phyloP scores from a whole-genome alignment of 192 early-diverging fungal genomes.

The Umbelopsis sp. region DNA sequence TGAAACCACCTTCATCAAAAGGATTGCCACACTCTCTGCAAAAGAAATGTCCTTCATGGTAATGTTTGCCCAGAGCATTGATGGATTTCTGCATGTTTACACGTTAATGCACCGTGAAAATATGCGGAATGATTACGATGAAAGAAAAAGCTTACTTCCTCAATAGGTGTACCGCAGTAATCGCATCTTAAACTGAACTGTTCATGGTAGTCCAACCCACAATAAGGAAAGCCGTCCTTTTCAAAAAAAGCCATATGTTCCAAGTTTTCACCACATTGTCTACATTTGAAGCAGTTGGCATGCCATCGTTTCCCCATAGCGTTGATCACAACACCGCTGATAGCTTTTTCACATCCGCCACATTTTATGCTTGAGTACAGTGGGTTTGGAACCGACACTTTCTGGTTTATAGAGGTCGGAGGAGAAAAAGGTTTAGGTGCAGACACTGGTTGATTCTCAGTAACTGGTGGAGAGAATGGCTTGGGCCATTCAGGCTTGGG shows the following conservation, averaged over 20 bases:
- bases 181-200: conserved; percentile 58
- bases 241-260: conserved; percentile 59
- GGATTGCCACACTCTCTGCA: conserved; percentile 59
- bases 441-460: not conserved
- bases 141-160: conserved; percentile 45
- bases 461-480: not conserved
- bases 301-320: conserved; percentile 63
- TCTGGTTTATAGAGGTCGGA: not conserved
- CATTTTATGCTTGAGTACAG: conserved; percentile 32
- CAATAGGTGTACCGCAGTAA: conserved; percentile 58
- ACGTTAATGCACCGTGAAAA: not conserved
- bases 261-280: conserved; percentile 42
- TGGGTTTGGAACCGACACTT: conserved; percentile 17
- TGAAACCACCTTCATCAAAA: conserved; percentile 53
- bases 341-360: conserved; percentile 47
- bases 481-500: not conserved
- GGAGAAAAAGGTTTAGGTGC: not conserved
- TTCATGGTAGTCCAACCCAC: conserved; percentile 56
- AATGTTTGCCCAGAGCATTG: conserved; percentile 54
- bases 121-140: not conserved
- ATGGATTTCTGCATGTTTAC: conserved; percentile 41
- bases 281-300: conserved; percentile 54
- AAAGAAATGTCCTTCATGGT: conserved; percentile 61
- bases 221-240: conserved; percentile 58
- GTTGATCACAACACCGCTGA: conserved; percentile 47